phyloP scores from a whole-genome alignment of 2,329 filamentous ascomycete genomes.

The Penicillium vulpinum region DNA sequence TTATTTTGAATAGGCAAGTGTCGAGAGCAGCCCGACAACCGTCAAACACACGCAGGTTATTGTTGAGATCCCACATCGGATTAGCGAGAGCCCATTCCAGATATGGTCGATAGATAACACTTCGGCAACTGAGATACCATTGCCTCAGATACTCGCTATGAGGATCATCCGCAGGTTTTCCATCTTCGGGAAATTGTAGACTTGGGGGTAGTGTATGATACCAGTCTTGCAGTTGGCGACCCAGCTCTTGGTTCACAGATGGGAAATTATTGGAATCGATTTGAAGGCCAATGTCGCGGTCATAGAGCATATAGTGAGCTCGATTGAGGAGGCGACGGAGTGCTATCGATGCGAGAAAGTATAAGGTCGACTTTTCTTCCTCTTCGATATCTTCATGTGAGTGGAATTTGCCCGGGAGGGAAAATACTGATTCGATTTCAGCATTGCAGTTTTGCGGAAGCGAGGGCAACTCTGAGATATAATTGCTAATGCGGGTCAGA shows the following conservation, averaged over 20 bases:
- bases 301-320: slow-evolving; percentile 12
- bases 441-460: slow-evolving; percentile 11
- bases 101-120: slow-evolving; percentile 11
- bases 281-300: slow-evolving; percentile 8
- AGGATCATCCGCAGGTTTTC: slow-evolving; percentile 6
- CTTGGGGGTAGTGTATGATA: slow-evolving; percentile 7
- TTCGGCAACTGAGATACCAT: slow-evolving; percentile 12
- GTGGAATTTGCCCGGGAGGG: slow-evolving; percentile 9
- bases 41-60: slow-evolving; percentile 1
- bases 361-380: slow-evolving; percentile 9
- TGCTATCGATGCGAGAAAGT: slow-evolving; percentile 10
- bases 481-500: slow-evolving; percentile 1
- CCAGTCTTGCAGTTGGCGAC: slow-evolving; percentile 8
- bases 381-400: slow-evolving; percentile 9
- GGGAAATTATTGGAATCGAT: slow-evolving; percentile 6
- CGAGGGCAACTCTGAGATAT: slow-evolving; percentile 8
- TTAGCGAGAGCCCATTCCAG: slow-evolving; percentile 11
- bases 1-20: slow-evolving; percentile 5
- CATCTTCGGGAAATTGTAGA: slow-evolving; percentile 4
- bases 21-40: slow-evolving; percentile 8
- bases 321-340: slow-evolving; percentile 11
- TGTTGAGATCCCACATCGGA: slow-evolving; percentile 5
- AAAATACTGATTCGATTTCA: slow-evolving; percentile 7
- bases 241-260: slow-evolving; percentile 10
- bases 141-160: slow-evolving; percentile 11